Evolutionary conservation across 1,139 yeast species (phyloP).

Genomic region (Blastobotrys elegans): DNA sequence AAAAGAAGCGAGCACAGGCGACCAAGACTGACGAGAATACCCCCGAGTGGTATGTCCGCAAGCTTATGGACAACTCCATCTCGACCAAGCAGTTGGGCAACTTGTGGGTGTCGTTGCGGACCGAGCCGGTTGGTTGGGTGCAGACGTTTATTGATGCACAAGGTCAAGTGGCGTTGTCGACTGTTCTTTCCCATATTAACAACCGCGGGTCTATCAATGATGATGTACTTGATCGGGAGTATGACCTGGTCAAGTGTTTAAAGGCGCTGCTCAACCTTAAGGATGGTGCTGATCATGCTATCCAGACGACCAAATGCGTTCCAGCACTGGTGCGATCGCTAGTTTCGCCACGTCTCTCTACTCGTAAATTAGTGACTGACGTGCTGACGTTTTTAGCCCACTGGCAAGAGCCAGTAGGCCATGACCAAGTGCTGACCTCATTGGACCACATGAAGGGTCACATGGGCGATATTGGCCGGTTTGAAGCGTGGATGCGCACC

Average conservation of each 20-base stretch:
- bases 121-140: conserved; percentile 93
- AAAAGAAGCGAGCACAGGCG: conserved; percentile 37
- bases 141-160: conserved; percentile 72
- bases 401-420: conserved; percentile 51
- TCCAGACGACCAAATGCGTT: conserved; percentile 47
- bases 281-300: conserved; percentile 53
- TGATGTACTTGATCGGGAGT: conserved; percentile 51
- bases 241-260: conserved; percentile 55
- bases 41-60: conserved; percentile 76
- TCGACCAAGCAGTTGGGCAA: conserved; percentile 70
- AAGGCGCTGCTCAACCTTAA: conserved; percentile 54
- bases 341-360: conserved; percentile 58
- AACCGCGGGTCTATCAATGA: conserved; percentile 33
- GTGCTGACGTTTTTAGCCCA: conserved; percentile 54
- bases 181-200: conserved; percentile 47
- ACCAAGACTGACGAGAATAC: conserved; percentile 43
- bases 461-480: conserved; percentile 58
- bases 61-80: conserved; percentile 64
- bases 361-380: conserved; percentile 80
- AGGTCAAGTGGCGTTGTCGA: conserved; percentile 81
- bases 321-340: conserved; percentile 59
- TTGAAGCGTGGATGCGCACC: conserved; percentile 79
- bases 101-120: conserved; percentile 84
- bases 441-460: conserved; percentile 58
- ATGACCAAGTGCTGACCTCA: conserved; percentile 57